Evolutionary conservation across 495 filamentous ascomycete genomes (phyloP).

Genomic region (Corynascus novoguineensis): DNA sequence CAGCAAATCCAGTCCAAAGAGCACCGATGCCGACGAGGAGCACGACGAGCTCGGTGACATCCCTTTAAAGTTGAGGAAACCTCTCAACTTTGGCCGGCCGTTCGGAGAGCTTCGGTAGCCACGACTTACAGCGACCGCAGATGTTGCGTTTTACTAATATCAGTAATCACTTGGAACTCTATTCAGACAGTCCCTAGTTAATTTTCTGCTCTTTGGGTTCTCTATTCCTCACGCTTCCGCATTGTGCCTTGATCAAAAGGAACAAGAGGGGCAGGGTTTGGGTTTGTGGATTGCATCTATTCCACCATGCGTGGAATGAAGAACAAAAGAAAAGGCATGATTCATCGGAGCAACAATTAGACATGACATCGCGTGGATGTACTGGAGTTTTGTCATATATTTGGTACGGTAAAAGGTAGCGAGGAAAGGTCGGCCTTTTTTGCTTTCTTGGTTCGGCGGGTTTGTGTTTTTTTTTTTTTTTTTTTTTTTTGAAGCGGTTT

Average conservation of each 20-base stretch:
- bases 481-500: neutral
- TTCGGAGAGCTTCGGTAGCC: conserved; percentile 26
- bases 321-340: neutral
- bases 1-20: conserved; percentile 21
- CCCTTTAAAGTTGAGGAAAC: conserved; percentile 52
- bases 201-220: too few relatives aligned
- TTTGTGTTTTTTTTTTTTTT: too few relatives aligned
- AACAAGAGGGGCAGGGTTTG: too few relatives aligned
- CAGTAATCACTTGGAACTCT: neutral
- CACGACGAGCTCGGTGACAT: conserved; percentile 46
- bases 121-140: neutral
- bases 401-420: neutral
- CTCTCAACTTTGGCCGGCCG: conserved; percentile 56
- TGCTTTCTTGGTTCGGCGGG: neutral
- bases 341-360: neutral
- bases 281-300: neutral
- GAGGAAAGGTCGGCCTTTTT: conserved; percentile 2
- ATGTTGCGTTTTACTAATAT: neutral
- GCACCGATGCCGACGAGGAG: too few relatives aligned
- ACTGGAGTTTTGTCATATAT: too few relatives aligned
- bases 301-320: neutral
- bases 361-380: neutral
- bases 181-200: too few relatives aligned
- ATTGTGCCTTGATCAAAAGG: too few relatives aligned
- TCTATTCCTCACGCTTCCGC: too few relatives aligned